These are phyloP conservation scores for Agapanthus africanus DNA, from an alignment of 106 monocot genomes.

Conservation along the genomic window DNA sequence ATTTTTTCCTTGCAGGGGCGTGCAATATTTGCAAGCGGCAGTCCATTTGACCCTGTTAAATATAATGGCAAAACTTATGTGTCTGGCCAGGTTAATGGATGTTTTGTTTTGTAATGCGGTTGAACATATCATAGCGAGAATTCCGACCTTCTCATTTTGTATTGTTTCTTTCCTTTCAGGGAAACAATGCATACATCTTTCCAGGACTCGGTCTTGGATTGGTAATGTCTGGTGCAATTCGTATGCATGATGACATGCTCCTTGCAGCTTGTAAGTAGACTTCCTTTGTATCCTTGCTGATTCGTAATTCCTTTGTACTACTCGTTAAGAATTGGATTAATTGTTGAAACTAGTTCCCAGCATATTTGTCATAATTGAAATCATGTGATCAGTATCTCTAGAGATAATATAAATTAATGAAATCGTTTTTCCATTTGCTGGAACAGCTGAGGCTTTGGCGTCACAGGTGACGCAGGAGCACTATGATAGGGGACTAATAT, in stretches of 20 bases:
- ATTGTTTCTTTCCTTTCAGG: slow-evolving; percentile 15
- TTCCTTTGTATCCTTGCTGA: not conserved
- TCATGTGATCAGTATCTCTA: too few relatives aligned
- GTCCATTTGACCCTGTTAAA: slow-evolving; percentile 73
- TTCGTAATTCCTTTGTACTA: too few relatives aligned
- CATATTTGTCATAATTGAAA: too few relatives aligned
- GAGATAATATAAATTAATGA: not conserved
- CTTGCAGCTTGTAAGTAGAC: slow-evolving; percentile 63
- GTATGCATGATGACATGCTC: slow-evolving; percentile 70
- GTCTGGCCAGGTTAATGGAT: slow-evolving; percentile 54
- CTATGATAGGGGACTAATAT: slow-evolving; percentile 68
- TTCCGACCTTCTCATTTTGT: not conserved
- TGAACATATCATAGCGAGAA: not conserved
- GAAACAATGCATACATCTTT: slow-evolving; percentile 84
- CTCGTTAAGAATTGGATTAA: too few relatives aligned
- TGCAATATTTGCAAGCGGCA: slow-evolving; percentile 82
- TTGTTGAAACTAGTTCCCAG: too few relatives aligned
- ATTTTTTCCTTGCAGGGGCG: slow-evolving; percentile 39
- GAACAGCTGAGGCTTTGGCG: slow-evolving; percentile 73
- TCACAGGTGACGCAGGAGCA: slow-evolving; percentile 69
- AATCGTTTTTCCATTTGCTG: not conserved
- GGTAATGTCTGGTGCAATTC: slow-evolving; percentile 73
- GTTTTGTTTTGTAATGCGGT: not conserved
- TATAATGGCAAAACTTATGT: slow-evolving; percentile 42
- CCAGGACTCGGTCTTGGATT: slow-evolving; percentile 79